Evolutionary conservation across 2,329 filamentous ascomycete genomes (phyloP).

Genomic region (Trichophyton rubrum): DNA sequence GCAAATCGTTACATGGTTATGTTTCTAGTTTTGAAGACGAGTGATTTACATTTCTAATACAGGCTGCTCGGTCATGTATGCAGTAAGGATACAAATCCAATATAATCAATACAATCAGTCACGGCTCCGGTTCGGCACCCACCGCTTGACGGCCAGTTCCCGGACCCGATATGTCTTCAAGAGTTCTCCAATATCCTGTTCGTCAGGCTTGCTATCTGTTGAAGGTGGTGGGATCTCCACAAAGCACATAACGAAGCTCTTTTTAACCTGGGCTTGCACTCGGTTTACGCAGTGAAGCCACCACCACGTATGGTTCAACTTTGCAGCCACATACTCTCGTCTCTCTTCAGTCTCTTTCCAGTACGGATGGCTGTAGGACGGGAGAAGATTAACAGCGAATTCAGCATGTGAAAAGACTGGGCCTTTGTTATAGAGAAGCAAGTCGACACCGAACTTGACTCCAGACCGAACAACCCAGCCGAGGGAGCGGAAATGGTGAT

Average conservation of each 20-base stretch:
- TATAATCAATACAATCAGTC: conserved; percentile 33
- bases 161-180: conserved; percentile 61
- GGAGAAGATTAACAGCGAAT: conserved; percentile 74
- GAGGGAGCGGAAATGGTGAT: conserved; percentile 89
- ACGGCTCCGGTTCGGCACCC: conserved; percentile 68
- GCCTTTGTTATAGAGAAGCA: conserved; percentile 83
- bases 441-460: conserved; percentile 90
- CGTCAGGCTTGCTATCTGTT: conserved; percentile 28
- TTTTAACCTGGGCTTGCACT: conserved; percentile 78
- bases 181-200: conserved; percentile 44
- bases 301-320: conserved; percentile 36
- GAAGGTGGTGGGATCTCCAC: conserved; percentile 67
- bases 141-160: conserved; percentile 70
- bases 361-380: conserved; percentile 61
- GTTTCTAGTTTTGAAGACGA: too few species aligned
- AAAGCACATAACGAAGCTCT: conserved; percentile 79
- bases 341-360: conserved; percentile 47
- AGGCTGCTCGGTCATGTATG: not conserved
- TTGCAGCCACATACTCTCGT: conserved; percentile 40
- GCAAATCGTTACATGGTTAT: too few species aligned
- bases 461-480: conserved; percentile 90
- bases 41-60: too few species aligned
- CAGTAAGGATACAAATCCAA: not conserved
- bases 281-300: conserved; percentile 73
- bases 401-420: conserved; percentile 93